Evolutionary conservation across 2,329 filamentous ascomycete species (phyloP), one percentile per base, ranked within the genome.

Genomic region (Orbilia oligospora): DNA sequence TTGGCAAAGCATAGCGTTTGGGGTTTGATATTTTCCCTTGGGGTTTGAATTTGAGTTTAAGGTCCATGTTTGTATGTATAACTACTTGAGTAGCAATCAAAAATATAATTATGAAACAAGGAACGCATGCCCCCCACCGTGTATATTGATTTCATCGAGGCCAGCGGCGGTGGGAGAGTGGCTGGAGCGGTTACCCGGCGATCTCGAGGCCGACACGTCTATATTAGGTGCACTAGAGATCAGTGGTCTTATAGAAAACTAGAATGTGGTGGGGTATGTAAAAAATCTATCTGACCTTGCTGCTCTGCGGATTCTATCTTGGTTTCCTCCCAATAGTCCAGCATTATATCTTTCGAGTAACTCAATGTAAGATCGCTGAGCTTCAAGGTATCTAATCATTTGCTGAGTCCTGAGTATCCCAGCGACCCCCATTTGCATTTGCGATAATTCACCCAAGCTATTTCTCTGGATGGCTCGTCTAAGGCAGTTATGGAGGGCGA

Each of bases 301-400:
- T 68, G 92, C 92, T 86, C 97, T 86, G 73, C 93, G 87, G 49
- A 97, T 90, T 78, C 93, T 88, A 86, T 98, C 94, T 83, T 90
- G 88, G 85, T 97, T 90, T 83, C 90, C 91, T 81, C 92, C 90
- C 91, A 97, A 93, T 90, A 97, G 93, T 18, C 94, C 94, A 0
- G 94, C 94, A 84, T 98, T 98, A 85, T 99, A 98, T 82, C 94
- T 88, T 85, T 97, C 94, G 44, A 98, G 84, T 51, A 98, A 86
- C 16, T 90, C 91, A 27, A 90, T 88, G 84, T 98, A 97, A 83
- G 89, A 89, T 66, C 94, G 88, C 86, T 99, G 96, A n/a, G 94
- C 91, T 81, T 90, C 89, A 20, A 96, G 88, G 84, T 97, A 98
- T 72, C 90, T 88, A 27, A 94, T 85, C 81, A 93, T 90, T 84